Percentiles rank a stretch among this genome's conserved stretches.
phyloP scores from a whole-genome alignment of 495 filamentous ascomycete genomes.

The Pseudevernia furfuracea region DNA sequence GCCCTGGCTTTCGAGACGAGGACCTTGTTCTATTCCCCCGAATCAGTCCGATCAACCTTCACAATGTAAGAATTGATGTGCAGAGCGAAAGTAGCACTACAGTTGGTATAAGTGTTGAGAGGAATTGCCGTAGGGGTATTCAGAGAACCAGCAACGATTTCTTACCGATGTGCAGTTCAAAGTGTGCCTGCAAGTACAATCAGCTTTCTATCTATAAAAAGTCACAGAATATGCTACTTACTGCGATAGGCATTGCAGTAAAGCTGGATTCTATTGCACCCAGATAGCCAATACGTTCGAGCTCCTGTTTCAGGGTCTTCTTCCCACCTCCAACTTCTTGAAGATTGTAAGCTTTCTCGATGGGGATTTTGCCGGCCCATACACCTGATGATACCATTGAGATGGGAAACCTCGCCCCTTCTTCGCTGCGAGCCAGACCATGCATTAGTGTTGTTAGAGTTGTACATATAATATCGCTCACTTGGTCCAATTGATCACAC shows the following conservation, averaged over 20 bases:
- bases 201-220: background rate
- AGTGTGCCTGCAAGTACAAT: constrained; percentile 48
- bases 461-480: constrained; percentile 22
- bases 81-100: background rate
- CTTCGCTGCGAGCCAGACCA: constrained; percentile 42
- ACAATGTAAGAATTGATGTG: background rate
- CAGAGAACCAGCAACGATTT: background rate
- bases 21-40: constrained; percentile 54
- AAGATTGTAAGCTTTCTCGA: constrained; percentile 54
- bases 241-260: constrained; percentile 56
- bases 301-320: constrained; percentile 59
- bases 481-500: constrained; percentile 78
- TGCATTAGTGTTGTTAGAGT: background rate
- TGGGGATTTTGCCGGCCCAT: constrained; percentile 60
- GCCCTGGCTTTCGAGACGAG: constrained; percentile 53
- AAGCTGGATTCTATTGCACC: constrained; percentile 51
- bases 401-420: constrained; percentile 72
- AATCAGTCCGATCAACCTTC: background rate
- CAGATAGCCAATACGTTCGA: constrained; percentile 64
- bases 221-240: background rate
- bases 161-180: constrained; percentile 64
- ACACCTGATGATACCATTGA: constrained; percentile 72
- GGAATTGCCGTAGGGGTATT: background rate
- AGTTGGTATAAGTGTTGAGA: background rate
- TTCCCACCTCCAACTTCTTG: constrained; percentile 44